Percentiles rank a stretch among this genome's conserved stretches.
These are phyloP conservation scores for Rhinocladiella similis DNA, from an alignment of 2,329 filamentous ascomycete genomes.

Conservation along the genomic window DNA sequence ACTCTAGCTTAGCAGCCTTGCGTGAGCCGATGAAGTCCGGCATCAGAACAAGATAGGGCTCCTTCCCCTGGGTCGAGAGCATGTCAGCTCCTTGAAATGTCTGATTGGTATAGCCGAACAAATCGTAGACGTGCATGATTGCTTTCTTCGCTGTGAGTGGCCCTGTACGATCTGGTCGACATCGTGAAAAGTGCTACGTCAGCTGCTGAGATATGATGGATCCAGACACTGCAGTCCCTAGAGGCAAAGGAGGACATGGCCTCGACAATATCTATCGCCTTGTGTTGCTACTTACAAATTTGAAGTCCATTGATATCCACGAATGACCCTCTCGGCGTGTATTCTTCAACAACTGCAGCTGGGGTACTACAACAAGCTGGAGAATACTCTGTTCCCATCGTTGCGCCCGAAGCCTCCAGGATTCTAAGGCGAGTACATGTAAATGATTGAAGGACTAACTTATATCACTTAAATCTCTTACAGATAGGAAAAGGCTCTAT, in stretches of 20 bases:
- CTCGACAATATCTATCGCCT: too few species aligned
- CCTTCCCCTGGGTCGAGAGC: slow-evolving; percentile 46
- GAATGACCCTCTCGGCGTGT: slow-evolving; percentile 2
- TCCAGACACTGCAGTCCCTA: background rate
- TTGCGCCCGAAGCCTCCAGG: too few species aligned
- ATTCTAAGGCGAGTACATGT: too few species aligned
- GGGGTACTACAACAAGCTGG: background rate
- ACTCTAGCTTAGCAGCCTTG: slow-evolving; percentile 55
- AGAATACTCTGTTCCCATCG: background rate
- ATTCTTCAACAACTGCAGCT: background rate
- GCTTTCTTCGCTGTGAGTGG: slow-evolving; percentile 49
- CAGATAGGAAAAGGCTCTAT: background rate
- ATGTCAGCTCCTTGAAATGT: slow-evolving; percentile 57
- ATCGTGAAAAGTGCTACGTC: background rate
- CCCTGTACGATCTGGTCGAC: slow-evolving; percentile 37
- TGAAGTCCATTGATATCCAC: slow-evolving; percentile 3
- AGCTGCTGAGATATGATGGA: too few species aligned
- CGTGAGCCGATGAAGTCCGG: slow-evolving; percentile 76
- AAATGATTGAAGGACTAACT: background rate
- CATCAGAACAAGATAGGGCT: slow-evolving; percentile 61
- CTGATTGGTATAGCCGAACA: slow-evolving; percentile 57
- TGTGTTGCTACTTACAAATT: slow-evolving; percentile 2
- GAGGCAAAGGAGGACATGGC: background rate
- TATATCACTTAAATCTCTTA: background rate
- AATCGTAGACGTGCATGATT: slow-evolving; percentile 55